Conservation (phyloP, 345 rosid genomes). For the Citrus hindsii region DNA sequence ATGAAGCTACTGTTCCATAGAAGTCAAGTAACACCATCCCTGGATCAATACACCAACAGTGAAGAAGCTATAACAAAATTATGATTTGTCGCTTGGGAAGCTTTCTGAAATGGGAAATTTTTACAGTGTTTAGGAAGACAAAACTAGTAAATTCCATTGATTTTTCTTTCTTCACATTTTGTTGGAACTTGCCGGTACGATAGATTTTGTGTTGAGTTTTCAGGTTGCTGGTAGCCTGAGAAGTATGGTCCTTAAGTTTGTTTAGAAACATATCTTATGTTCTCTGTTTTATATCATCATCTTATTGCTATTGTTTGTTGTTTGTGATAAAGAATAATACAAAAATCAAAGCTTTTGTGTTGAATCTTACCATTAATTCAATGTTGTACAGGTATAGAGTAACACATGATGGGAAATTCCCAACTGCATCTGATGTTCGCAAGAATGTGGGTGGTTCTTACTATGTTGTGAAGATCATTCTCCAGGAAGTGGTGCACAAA, state of each 20-base stretch:
- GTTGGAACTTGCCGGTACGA: not conserved
- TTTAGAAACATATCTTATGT: not conserved
- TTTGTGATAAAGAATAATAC: not conserved
- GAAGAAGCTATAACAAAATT: not conserved
- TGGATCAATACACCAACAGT: not conserved
- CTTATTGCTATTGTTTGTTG: not conserved
- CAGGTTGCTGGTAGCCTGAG: not conserved
- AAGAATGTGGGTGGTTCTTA: conserved; percentile 44
- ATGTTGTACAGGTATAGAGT: conserved; percentile 36
- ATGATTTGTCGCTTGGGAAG: not conserved
- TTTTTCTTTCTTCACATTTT: not conserved
- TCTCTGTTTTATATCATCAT: not conserved
- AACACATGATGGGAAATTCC: conserved; percentile 40
- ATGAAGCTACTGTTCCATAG: not conserved
- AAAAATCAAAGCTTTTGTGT: not conserved
- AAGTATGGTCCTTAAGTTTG: not conserved
- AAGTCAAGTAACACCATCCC: not conserved
- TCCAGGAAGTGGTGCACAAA: conserved; percentile 37
- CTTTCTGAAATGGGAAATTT: not conserved
- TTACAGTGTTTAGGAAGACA: not conserved
- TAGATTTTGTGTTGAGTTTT: not conserved
- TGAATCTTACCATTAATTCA: not conserved
- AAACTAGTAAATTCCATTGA: not conserved
- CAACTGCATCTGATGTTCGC: conserved; percentile 15
- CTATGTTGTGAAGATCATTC: conserved; percentile 27